Evolutionary conservation across 78 protist genomes (phyloP), one percentile per base, ranked within the genome.

Genomic region (Pigoraptor vietnamica): DNA sequence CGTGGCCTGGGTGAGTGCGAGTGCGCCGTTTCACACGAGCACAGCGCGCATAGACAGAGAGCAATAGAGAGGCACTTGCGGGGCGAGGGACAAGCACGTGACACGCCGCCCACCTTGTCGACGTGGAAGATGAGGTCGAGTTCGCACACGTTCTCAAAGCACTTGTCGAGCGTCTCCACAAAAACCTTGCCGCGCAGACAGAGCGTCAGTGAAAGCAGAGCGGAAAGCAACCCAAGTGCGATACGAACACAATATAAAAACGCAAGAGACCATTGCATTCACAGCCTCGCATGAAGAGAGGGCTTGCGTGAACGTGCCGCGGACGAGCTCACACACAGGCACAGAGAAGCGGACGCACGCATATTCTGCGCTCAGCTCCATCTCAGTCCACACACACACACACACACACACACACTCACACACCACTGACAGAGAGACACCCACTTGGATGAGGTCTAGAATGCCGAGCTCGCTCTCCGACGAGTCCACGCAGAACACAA

Each of bases 91-190:
- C 55, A 25, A 92, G 38, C 2, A 37, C 14, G 79, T 19, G 48
- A 2, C 24, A 40, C 1, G 37, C 21, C 24, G 79, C 34, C 0
- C 86, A 97, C 99, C 96, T 94, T 95, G 90, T 98, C 99, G 89
- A 93, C 91, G 90, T 97, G 97, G 96, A 98, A 97, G 88, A 98
- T 97, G 37, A 98, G 86, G 92, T 98, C 98, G 35, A 98, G 96
- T 91, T 98, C 99, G 89, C 99, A 97, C 48, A 98, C 99, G 88
- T 97, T 98, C 95, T 98, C 98, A 92, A 98, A 98, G 92, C 95
- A 87, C 40, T 93, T 91, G 95, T 98, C 99, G 36, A 98, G 93
- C 2, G 98, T 88, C 91, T 98, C 99, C 81, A 98, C 99, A 90
- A 98, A 98, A n/a, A 98, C 97, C 91, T 96, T 96, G 37, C 94